Base-by-base conservation (phyloP, 306 rosid species). In the Pyrus betulifolia region DNA sequence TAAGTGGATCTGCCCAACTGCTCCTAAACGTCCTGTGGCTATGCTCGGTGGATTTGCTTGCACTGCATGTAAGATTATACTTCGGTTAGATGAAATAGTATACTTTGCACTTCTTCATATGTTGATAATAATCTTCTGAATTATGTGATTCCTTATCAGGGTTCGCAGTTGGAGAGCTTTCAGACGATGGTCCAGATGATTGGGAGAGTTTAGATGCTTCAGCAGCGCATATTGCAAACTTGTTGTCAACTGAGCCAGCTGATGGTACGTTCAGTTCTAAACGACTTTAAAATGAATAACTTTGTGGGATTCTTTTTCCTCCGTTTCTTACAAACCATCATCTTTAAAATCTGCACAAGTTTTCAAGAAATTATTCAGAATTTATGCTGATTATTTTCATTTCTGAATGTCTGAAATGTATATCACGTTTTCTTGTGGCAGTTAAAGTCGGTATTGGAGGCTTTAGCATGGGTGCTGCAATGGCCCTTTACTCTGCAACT, bases 1-100 rank as follows among this genome's bases (percentile, higher is more conserved):
- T 82, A 96, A 96, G 83, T 96, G 99, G 99, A 96, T 96, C 81
- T 96, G 99, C 78, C 99, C 99, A 17, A 96, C 99, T 65, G 99
- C 99, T 71, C 99, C 98, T n/a, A 96, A 96, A 49, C 98, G 98
- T 77, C 93, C 97, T 4, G 99, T 96, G 70, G 87, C 98, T 4
- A 67, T 87, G 35, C 93, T 96, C 17, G 99, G 99, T 40, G 99
- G 99, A 75, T 96, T 92, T 91, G 82, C 92, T 71, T 96, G 99
- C 83, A 91, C 98, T 77, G 99, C 99, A 74, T 96, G 99, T 96
- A 85, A 86, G 83, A 75, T 74, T 62, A 55, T 74, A 30, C 30
- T 64, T 31, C 6, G 66, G 55, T 38, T 58, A 9, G 15, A 35
- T 60, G 11, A 60, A n/a, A 3, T 25, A n/a, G 25, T 19, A n/a